Evolutionary conservation across 257 asterid genomes (phyloP).

Genomic region (Sherardia arvensis): DNA sequence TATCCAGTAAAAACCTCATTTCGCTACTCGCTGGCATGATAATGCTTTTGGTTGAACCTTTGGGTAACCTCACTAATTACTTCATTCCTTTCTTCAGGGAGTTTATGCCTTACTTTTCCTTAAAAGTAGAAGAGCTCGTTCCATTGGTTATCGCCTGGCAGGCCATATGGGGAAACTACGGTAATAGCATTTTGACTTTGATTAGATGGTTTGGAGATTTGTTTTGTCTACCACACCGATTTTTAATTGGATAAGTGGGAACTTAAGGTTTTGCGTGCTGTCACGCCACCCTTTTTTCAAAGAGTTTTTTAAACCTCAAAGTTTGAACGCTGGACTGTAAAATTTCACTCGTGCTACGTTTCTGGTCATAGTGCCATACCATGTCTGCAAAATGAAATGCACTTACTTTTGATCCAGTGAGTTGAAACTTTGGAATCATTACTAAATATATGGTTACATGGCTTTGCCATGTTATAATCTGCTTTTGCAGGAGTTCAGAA

Average conservation of each 20-base stretch:
- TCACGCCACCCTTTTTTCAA: neutral
- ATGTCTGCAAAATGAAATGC: too few relatives aligned
- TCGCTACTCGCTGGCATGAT: conserved; percentile 9
- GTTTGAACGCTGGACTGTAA: too few relatives aligned
- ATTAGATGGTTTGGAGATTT: neutral
- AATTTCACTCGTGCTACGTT: too few relatives aligned
- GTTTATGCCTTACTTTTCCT: conserved; percentile 80
- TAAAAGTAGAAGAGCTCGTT: conserved; percentile 79
- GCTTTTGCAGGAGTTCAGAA: conserved; percentile 44
- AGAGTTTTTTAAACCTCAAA: too few relatives aligned
- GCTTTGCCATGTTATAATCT: conserved; percentile 7
- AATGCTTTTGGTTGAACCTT: conserved; percentile 9
- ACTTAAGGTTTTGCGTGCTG: neutral
- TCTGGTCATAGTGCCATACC: too few relatives aligned
- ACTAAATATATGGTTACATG: neutral
- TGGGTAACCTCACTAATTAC: conserved; percentile 11
- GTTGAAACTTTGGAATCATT: neutral
- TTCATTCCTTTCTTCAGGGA: conserved; percentile 43
- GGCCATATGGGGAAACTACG: conserved; percentile 85
- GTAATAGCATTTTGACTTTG: conserved; percentile 23
- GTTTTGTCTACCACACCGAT: neutral
- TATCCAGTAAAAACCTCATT: conserved; percentile 61
- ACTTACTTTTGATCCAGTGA: neutral
- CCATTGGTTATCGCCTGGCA: conserved; percentile 86
- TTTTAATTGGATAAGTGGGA: neutral